These are phyloP conservation scores for Yarrowia deformans DNA, from an alignment of 805 yeast genomes.

Conservation along the genomic window DNA sequence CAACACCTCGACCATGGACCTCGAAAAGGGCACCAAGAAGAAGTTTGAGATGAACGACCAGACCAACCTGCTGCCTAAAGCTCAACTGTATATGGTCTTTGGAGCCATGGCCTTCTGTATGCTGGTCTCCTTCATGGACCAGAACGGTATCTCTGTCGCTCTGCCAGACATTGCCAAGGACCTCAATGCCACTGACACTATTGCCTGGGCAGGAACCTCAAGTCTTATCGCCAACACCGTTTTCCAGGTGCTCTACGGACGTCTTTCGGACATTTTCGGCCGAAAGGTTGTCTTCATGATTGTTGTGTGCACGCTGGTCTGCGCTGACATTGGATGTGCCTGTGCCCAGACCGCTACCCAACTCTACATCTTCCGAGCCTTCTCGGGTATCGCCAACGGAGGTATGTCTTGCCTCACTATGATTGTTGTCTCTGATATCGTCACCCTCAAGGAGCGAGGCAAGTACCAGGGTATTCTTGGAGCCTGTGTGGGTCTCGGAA, in stretches of 20 bases:
- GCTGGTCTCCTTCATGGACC: conserved; percentile 57
- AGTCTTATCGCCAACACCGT: conserved; percentile 59
- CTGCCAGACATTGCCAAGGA: conserved; percentile 59
- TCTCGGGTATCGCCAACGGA: conserved; percentile 65
- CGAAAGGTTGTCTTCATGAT: conserved; percentile 56
- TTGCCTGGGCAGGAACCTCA: conserved; percentile 68
- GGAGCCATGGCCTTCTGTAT: conserved; percentile 41
- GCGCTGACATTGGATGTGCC: conserved; percentile 60
- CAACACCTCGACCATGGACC: background rate
- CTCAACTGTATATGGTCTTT: conserved; percentile 41
- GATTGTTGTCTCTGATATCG: conserved; percentile 63
- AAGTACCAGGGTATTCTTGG: conserved; percentile 66
- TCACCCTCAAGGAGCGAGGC: conserved; percentile 61
- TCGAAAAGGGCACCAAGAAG: conserved; percentile 19
- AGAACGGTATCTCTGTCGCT: conserved; percentile 58
- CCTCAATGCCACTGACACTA: conserved; percentile 56
- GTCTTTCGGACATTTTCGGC: conserved; percentile 64
- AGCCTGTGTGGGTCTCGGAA: conserved; percentile 59
- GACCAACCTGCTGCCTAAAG: conserved; percentile 36
- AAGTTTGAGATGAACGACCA: conserved; percentile 39
- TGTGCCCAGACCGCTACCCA: conserved; percentile 59
- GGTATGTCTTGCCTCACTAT: conserved; percentile 60
- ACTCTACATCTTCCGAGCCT: conserved; percentile 60
- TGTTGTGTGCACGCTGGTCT: conserved; percentile 53
- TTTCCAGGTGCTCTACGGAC: conserved; percentile 62